Conservation (phyloP, 805 yeast species). For the Debaryomyces hansenii region DNA sequence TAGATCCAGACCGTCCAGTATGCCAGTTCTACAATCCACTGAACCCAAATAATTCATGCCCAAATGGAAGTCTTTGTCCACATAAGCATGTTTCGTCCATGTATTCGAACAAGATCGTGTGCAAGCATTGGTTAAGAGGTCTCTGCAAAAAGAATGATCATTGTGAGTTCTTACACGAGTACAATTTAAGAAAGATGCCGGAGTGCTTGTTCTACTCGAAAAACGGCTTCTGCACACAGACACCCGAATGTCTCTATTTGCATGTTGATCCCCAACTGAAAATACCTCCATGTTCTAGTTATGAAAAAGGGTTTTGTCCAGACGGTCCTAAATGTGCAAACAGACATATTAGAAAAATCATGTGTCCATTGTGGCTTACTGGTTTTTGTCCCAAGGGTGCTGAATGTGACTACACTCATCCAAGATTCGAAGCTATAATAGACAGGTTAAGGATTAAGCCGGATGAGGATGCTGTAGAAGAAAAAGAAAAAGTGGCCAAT, state of each 20-base stretch:
- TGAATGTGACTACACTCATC: conserved; percentile 79
- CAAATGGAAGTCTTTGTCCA: conserved; percentile 82
- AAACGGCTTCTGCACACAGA: conserved; percentile 84
- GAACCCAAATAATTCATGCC: conserved; percentile 66
- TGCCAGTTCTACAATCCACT: conserved; percentile 67
- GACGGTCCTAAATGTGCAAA: conserved; percentile 84
- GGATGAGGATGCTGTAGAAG: conserved; percentile 31
- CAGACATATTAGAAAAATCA: conserved; percentile 71
- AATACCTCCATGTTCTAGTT: conserved; percentile 84
- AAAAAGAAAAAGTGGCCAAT: conserved; percentile 6
- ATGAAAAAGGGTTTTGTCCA: conserved; percentile 86
- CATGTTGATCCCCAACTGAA: conserved; percentile 89
- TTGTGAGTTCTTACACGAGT: conserved; percentile 95
- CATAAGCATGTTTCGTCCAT: conserved; percentile 72
- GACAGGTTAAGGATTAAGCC: conserved; percentile 44
- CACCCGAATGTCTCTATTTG: conserved; percentile 89
- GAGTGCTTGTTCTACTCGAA: conserved; percentile 88
- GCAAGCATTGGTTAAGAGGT: conserved; percentile 98
- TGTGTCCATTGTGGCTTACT: conserved; percentile 78
- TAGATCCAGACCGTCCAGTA: conserved; percentile 86
- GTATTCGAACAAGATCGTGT: conserved; percentile 66
- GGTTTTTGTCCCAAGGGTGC: conserved; percentile 95
- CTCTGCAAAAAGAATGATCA: conserved; percentile 94
- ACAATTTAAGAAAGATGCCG: conserved; percentile 92
- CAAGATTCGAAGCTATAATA: conserved; percentile 58